Conservation (phyloP, 345 rosid species). For the Citrus medica region DNA sequence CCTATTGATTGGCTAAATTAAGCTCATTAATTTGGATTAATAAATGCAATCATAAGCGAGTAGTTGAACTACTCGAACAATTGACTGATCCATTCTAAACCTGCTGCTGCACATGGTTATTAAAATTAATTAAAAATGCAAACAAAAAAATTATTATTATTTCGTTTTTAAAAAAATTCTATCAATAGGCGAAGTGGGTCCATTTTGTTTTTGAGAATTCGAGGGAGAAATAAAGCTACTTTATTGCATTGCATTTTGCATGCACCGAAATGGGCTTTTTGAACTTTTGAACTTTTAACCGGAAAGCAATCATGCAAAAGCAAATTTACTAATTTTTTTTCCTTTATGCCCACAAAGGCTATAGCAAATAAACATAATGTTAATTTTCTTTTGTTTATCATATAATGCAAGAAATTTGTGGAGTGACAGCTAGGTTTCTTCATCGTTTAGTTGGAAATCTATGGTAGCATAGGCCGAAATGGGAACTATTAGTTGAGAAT, state of each 20-base stretch:
- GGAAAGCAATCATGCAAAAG: background rate
- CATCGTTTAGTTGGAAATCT: background rate
- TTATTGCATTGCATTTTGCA: conserved; percentile 1
- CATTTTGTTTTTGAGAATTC: background rate
- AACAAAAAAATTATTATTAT: too few species aligned
- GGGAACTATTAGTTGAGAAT: background rate
- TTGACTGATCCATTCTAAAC: too few species aligned
- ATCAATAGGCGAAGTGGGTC: background rate
- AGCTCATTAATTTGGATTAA: background rate
- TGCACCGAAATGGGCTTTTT: background rate
- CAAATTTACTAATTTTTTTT: background rate
- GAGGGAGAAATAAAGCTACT: background rate
- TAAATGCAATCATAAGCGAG: background rate
- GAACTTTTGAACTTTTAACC: background rate
- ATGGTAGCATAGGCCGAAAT: background rate
- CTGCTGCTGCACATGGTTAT: background rate
- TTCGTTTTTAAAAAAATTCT: background rate
- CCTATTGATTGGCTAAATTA: too few species aligned
- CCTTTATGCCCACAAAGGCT: background rate
- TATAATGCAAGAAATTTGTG: background rate
- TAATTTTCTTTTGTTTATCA: background rate
- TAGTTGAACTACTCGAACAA: background rate
- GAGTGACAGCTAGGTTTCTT: background rate
- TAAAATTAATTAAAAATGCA: background rate
- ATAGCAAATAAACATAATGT: background rate